Evolutionary conservation across 805 yeast genomes (phyloP).

Genomic region (Lipomyces spencermartinsiae): DNA sequence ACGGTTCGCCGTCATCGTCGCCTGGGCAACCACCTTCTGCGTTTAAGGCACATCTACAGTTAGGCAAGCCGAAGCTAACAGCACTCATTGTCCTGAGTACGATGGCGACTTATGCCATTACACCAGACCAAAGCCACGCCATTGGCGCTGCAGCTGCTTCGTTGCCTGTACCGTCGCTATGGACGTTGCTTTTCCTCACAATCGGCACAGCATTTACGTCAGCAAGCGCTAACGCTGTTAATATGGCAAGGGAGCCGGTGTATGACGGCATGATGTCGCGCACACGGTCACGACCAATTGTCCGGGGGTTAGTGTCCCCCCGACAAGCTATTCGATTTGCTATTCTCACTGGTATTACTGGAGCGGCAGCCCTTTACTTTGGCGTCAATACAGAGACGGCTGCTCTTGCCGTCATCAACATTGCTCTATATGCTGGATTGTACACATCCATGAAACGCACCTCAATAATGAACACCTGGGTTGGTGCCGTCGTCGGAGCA

Average conservation of each 20-base stretch:
- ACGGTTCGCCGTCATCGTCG: slow-evolving; percentile 9
- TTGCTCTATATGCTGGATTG: slow-evolving; percentile 83
- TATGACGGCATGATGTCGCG: slow-evolving; percentile 87
- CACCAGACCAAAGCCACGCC: slow-evolving; percentile 67
- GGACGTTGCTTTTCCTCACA: slow-evolving; percentile 73
- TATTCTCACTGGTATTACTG: slow-evolving; percentile 69
- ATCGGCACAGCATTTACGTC: slow-evolving; percentile 86
- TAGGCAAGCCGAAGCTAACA: slow-evolving; percentile 91
- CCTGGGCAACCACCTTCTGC: slow-evolving; percentile 19
- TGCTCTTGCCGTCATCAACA: slow-evolving; percentile 76
- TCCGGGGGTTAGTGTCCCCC: slow-evolving; percentile 77
- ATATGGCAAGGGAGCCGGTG: slow-evolving; percentile 95
- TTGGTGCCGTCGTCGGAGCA: slow-evolving; percentile 98
- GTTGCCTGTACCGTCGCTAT: slow-evolving; percentile 50
- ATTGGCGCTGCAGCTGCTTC: slow-evolving; percentile 12
- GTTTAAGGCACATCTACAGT: slow-evolving; percentile 60
- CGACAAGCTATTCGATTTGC: slow-evolving; percentile 84
- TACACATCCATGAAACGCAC: slow-evolving; percentile 89
- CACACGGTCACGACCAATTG: slow-evolving; percentile 89
- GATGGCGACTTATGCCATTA: slow-evolving; percentile 90
- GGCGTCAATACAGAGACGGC: slow-evolving; percentile 93
- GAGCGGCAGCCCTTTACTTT: slow-evolving; percentile 67
- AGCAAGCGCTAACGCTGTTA: slow-evolving; percentile 94
- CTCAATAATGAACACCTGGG: slow-evolving; percentile 93
- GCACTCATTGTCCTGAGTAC: slow-evolving; percentile 88